Evolutionary conservation across 2,329 filamentous ascomycete genomes (phyloP).

Genomic region (Ascochyta clinopodiicola): DNA sequence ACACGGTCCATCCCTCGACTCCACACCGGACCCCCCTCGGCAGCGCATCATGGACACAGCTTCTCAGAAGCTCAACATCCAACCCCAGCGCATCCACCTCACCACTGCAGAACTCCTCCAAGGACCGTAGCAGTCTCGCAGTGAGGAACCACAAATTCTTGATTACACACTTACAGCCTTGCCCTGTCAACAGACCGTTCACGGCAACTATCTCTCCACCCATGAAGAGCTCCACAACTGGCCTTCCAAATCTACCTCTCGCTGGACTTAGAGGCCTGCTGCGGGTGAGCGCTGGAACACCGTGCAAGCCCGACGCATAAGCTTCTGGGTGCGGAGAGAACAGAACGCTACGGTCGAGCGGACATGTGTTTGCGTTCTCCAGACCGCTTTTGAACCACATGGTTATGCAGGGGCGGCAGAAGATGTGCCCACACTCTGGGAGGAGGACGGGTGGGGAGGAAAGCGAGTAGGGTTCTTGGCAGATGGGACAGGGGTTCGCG

Average conservation of each 20-base stretch:
- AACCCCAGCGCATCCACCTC: not conserved
- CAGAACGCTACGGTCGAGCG: not conserved
- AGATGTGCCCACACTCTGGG: conserved; percentile 20
- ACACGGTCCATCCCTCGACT: not conserved
- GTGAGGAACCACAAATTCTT: conserved; percentile 8
- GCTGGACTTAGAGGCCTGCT: not conserved
- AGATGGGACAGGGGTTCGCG: conserved; percentile 15
- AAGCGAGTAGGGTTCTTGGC: conserved; percentile 4
- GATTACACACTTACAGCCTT: conserved; percentile 3
- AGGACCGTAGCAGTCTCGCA: not conserved
- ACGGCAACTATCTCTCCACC: conserved; percentile 7
- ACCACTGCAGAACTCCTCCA: not conserved
- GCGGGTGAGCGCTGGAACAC: not conserved
- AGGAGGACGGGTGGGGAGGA: conserved; percentile 5
- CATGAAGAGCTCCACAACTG: not conserved
- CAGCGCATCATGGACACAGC: not conserved
- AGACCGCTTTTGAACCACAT: conserved; percentile 5
- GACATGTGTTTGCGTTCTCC: not conserved
- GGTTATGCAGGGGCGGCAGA: conserved; percentile 18
- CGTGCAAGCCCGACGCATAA: not conserved
- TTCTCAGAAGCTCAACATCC: not conserved
- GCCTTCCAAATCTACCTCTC: not conserved
- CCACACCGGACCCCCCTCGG: not conserved
- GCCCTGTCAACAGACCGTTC: not conserved
- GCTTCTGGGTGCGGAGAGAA: not conserved